Percentiles rank a stretch among this genome's conserved stretches.
These are phyloP conservation scores for Dothistroma septosporum DNA, from an alignment of 2,329 filamentous ascomycete species.

Conservation along the genomic window DNA sequence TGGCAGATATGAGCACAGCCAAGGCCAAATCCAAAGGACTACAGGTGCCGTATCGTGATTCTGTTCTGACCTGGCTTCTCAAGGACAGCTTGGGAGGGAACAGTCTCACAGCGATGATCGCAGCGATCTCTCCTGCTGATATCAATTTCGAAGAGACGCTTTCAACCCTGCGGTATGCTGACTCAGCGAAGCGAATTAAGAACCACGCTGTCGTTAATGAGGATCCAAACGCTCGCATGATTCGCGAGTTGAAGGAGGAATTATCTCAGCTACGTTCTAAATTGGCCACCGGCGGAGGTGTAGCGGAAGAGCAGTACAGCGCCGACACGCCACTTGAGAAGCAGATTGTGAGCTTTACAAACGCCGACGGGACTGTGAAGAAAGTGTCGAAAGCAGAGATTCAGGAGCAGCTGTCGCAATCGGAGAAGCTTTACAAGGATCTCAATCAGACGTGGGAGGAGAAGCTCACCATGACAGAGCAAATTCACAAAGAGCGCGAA, in stretches of 20 bases:
- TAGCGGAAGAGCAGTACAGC: conserved; percentile 75
- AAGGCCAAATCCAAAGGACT: conserved; percentile 77
- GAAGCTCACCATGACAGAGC: conserved; percentile 89
- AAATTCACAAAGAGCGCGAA: conserved; percentile 96
- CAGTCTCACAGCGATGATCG: conserved; percentile 99
- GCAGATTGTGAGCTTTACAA: conserved; percentile 92
- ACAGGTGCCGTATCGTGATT: conserved; percentile 95
- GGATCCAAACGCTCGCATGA: conserved; percentile 98
- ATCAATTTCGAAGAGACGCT: conserved; percentile 99
- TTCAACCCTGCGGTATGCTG: conserved; percentile 90
- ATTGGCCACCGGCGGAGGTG: conserved; percentile 51
- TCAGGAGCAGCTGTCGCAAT: conserved; percentile 90
- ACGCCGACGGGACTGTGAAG: conserved; percentile 78
- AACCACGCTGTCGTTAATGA: conserved; percentile 99
- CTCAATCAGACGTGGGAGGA: conserved; percentile 99
- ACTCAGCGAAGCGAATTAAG: conserved; percentile 98
- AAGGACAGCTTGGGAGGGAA: conserved; percentile 97
- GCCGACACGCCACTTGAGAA: conserved; percentile 89
- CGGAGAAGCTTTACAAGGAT: conserved; percentile 91
- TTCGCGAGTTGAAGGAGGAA: conserved; percentile 94
- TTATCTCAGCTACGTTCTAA: conserved; percentile 81
- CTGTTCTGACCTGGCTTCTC: conserved; percentile 89
- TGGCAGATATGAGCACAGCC: conserved; percentile 81
- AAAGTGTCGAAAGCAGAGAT: conserved; percentile 98
- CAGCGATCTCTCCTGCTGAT: conserved; percentile 93